phyloP scores from a whole-genome alignment of 2,329 filamentous ascomycete genomes.

The Colletotrichum sp. region DNA sequence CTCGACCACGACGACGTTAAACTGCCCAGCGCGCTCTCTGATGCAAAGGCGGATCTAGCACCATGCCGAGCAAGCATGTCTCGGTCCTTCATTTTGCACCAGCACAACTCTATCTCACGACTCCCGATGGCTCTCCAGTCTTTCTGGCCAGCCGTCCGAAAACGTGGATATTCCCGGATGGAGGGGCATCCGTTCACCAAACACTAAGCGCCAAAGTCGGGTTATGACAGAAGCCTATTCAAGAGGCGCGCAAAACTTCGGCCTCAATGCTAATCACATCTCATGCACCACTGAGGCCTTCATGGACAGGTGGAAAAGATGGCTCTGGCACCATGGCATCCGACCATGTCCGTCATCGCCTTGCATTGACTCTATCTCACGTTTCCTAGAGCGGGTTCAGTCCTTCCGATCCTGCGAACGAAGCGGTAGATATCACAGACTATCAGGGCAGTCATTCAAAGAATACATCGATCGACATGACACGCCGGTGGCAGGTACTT shows the following conservation, averaged over 20 bases:
- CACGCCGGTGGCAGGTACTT: not conserved
- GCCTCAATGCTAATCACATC: not conserved
- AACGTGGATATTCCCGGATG: not conserved
- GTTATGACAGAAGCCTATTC: not conserved
- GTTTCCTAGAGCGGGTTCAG: accelerated
- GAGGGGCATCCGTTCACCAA: not conserved
- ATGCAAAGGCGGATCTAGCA: not conserved
- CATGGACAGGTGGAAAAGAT: not conserved
- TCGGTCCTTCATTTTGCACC: not conserved
- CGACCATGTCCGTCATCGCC: not conserved
- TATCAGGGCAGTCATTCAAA: not conserved
- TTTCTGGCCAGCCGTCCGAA: not conserved
- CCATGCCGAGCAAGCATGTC: not conserved
- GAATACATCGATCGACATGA: not conserved
- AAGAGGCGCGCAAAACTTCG: not conserved
- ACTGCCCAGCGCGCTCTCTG: not conserved
- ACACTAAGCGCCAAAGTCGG: not conserved
- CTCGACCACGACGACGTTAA: not conserved
- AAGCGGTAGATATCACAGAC: not conserved
- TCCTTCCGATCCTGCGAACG: not conserved
- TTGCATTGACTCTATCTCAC: not conserved
- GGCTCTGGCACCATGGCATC: not conserved
- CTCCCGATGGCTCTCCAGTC: not conserved
- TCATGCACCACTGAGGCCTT: not conserved
- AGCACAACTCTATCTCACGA: not conserved